Evolutionary conservation across 208 protist species (phyloP), one percentile per base, ranked within the genome.

Genomic region (Leishmania arabica): DNA sequence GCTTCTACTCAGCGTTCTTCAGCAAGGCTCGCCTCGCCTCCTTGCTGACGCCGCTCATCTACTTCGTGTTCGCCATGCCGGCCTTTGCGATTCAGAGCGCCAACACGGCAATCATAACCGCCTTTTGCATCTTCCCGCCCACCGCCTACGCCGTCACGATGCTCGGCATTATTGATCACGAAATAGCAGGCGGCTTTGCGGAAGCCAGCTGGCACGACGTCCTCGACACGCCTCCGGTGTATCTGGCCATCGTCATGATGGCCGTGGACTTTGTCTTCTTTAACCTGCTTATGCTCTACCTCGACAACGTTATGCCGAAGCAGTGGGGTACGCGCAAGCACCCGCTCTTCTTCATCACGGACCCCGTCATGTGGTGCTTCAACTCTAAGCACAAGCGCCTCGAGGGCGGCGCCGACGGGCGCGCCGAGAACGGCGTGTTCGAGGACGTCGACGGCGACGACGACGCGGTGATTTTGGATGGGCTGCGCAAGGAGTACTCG

Each of bases 261-360:
- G 42, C 77, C 21, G 69, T 73, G 60, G 91, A 94, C 77, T 90
- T 91, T 58, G 24, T 95, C 42, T 31, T 93, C 40, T 96, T 93
- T 82, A 75, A 88, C 13, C 1, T 94, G 2, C 78, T 96, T 31
- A 89, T 90, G 77, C 37, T 91, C 13, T 96, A 96, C 84, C 79
- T 96, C 21, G 93, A 96, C 47, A 64, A 58, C 7, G 91, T 96
- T 15, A 73, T 95, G 51, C 93, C 92, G 21, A 86, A 85, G 68
- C 81, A 91, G 54, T 91, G 86, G 88, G 93, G 93, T 11, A 91
- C 88, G 21, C 81, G 72, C 17, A 87, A 85, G 81, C 88, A 92
- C 80, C 89, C 89, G 51, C 79, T 93, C 47, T 95, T 97, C 82
- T 95, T 92, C 75, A 86, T 93, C 49, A 82, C 90, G 21, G 88